phyloP scores from a whole-genome alignment of 768 basidiomycete genomes.

The Trametes maxima region DNA sequence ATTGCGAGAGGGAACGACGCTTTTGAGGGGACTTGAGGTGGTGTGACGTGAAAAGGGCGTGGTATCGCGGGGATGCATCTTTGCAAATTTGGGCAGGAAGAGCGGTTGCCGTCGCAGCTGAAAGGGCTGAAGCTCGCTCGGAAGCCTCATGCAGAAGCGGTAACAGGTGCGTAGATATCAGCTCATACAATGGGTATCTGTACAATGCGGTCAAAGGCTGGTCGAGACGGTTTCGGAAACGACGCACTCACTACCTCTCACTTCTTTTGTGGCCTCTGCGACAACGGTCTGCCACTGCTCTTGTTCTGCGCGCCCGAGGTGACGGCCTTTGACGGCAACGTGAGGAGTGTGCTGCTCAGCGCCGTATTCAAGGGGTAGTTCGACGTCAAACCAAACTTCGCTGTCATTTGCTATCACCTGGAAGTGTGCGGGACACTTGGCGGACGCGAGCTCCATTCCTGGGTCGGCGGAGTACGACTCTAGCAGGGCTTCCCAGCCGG shows the following conservation, averaged over 20 bases:
- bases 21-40: slow-evolving; percentile 68
- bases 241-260: slow-evolving; percentile 36
- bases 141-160: slow-evolving; percentile 48
- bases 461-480: slow-evolving; percentile 25
- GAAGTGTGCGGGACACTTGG: slow-evolving; percentile 38
- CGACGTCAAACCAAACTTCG: slow-evolving; percentile 41
- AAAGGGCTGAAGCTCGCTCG: neutral
- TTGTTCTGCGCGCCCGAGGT: slow-evolving; percentile 49
- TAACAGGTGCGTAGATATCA: slow-evolving; percentile 58
- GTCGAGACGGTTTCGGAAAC: neutral
- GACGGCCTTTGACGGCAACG: slow-evolving; percentile 50
- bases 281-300: slow-evolving; percentile 50
- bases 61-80: slow-evolving; percentile 37
- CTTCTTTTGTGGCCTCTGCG: slow-evolving; percentile 39
- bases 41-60: slow-evolving; percentile 73
- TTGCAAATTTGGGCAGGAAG: neutral
- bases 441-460: slow-evolving; percentile 22
- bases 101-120: neutral
- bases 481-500: slow-evolving; percentile 35
- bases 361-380: slow-evolving; percentile 29
- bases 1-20: slow-evolving; percentile 56
- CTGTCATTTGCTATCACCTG: slow-evolving; percentile 36
- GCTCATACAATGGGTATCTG: slow-evolving; percentile 65
- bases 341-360: slow-evolving; percentile 20
- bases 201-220: neutral